Base-by-base conservation (phyloP, 2,329 filamentous ascomycete genomes). In the Didymella sp. region DNA sequence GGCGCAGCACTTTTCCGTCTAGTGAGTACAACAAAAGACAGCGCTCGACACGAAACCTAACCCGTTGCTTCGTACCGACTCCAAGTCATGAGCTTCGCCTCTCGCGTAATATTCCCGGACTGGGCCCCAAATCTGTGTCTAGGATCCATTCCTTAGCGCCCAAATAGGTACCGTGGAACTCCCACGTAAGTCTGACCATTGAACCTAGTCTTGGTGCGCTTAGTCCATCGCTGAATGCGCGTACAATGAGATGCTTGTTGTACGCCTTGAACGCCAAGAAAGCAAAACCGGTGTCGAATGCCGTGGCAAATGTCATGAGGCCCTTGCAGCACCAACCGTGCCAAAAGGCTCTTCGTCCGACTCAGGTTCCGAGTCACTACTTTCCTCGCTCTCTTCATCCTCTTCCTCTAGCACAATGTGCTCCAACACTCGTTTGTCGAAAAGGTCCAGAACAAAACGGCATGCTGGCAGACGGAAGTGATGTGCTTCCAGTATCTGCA, bases 381-480 rank as follows among this genome's bases (percentile, higher is more conserved):
- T 73, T 7, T 71, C 70, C 8, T 73, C 67, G 8, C 77, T 71
- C 1, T 73, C 75, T 17, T 70, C 62, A 15, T 71, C 79, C 19
- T 90, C 89, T 67, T 91, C 89, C 48, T 90, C 88, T 56, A 96
- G 87, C 12, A 99, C 90, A 58, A 97, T 90, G 63, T 87, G 86
- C 61, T 92, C 84, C 77, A 98, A 83, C 40, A 98, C 91, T 57
- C 86, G 88, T 77, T 94, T 95, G 70, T 98, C 94, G 69, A 99
- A 99, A 21, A 99, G 79, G 72, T 98, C 95, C 58, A 98, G 88
- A 31, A 96, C 90, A 77, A 96, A 93, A 42, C 94, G 88, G 60
- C 94, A 89, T 25, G 96, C 90, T 1, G 89, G 89, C 2, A 99
- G 83, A 21, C 92, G 86, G 76, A 95, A 98, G 72, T 96, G 92